Evolutionary conservation across 768 basidiomycete species (phyloP).

Genomic region (Trametes cubensis): DNA sequence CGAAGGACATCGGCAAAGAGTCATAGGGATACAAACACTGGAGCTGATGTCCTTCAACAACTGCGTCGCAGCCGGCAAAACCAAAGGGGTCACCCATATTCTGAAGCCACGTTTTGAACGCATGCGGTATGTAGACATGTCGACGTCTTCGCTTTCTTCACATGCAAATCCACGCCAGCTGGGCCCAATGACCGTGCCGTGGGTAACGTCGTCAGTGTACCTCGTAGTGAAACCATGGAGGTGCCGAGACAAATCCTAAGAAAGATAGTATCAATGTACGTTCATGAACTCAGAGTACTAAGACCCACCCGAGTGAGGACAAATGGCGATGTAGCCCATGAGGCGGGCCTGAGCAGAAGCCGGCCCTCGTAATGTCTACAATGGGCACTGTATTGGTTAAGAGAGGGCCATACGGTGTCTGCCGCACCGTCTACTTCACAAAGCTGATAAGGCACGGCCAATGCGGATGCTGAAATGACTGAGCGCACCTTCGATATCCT

Average conservation of each 20-base stretch:
- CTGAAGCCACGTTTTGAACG: constrained; percentile 41
- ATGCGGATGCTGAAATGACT: neutral
- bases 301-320: constrained; percentile 43
- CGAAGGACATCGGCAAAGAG: neutral
- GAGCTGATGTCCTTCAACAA: constrained; percentile 52
- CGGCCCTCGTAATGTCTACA: constrained; percentile 20
- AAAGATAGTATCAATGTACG: too few species aligned
- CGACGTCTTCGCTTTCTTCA: neutral
- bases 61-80: constrained; percentile 45
- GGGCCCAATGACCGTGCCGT: neutral
- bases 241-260: constrained; percentile 2
- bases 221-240: neutral
- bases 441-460: neutral
- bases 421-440: neutral
- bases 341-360: neutral
- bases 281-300: too few species aligned
- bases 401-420: constrained; percentile 10
- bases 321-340: constrained; percentile 14
- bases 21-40: constrained; percentile 42
- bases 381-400: constrained; percentile 15
- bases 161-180: neutral
- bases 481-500: constrained; percentile 50
- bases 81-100: constrained; percentile 58
- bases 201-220: neutral
- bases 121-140: constrained; percentile 46